Evolutionary conservation across 371 early-diverging fungal species (phyloP).

Genomic region (Lichtheimia ramosa): DNA sequence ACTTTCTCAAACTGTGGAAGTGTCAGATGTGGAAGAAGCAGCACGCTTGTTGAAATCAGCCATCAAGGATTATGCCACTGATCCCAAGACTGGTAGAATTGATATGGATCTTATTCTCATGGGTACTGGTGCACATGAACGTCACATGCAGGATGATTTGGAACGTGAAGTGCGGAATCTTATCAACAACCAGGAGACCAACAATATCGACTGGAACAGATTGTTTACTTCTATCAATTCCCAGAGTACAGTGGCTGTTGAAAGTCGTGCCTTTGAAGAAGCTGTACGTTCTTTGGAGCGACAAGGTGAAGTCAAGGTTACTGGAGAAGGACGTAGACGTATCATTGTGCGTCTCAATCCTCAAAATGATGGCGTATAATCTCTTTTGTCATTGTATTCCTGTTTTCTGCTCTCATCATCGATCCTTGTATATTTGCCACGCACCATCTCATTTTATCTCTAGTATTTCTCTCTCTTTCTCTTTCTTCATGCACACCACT

Average conservation of each 20-base stretch:
- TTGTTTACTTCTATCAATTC: slow-evolving; percentile 49
- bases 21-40: slow-evolving; percentile 85
- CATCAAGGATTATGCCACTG: slow-evolving; percentile 94
- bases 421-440: too few species aligned
- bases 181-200: slow-evolving; percentile 34
- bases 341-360: slow-evolving; percentile 12
- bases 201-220: slow-evolving; percentile 36
- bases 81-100: slow-evolving; percentile 97
- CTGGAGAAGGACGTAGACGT: slow-evolving; percentile 43
- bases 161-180: slow-evolving; percentile 44
- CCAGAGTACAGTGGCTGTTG: slow-evolving; percentile 51
- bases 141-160: slow-evolving; percentile 51
- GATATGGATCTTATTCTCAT: slow-evolving; percentile 97
- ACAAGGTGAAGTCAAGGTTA: slow-evolving; percentile 32
- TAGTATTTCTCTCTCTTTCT: too few species aligned
- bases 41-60: slow-evolving; percentile 88
- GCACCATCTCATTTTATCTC: too few species aligned
- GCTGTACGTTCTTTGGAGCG: slow-evolving; percentile 35
- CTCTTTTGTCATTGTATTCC: not conserved
- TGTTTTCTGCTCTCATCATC: not conserved
- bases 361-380: slow-evolving; percentile 4
- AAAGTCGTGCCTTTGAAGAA: slow-evolving; percentile 38
- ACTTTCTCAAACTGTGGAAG: slow-evolving; percentile 70
- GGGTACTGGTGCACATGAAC: slow-evolving; percentile 70
- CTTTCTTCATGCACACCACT: too few species aligned